Evolutionary conservation across 1,139 yeast genomes (phyloP).

Genomic region (Candida sp.): DNA sequence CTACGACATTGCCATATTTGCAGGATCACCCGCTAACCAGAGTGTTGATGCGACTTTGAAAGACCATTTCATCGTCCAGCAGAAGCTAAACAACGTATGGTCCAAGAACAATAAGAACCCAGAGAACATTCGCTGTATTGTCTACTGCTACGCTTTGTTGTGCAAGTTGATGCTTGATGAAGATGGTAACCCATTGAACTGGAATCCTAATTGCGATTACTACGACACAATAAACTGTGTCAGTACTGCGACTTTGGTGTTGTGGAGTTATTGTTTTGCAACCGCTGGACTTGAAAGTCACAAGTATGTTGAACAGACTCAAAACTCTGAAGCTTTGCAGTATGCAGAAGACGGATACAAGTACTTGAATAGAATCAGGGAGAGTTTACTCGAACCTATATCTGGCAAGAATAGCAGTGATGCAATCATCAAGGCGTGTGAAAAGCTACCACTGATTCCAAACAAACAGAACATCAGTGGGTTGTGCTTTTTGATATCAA

Average conservation of each 20-base stretch:
- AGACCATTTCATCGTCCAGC: slow-evolving; percentile 57
- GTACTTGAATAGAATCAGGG: slow-evolving; percentile 36
- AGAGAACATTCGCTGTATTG: slow-evolving; percentile 47
- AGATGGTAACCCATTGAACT: slow-evolving; percentile 19
- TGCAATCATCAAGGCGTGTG: slow-evolving; percentile 41
- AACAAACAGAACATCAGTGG: slow-evolving; percentile 58
- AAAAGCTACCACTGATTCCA: slow-evolving; percentile 42
- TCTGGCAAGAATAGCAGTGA: slow-evolving; percentile 27
- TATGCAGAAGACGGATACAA: slow-evolving; percentile 41
- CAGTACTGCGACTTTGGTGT: slow-evolving; percentile 49
- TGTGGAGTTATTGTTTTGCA: slow-evolving; percentile 51
- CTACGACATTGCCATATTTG: slow-evolving; percentile 76
- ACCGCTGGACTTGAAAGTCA: slow-evolving; percentile 44
- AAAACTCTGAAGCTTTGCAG: slow-evolving; percentile 19
- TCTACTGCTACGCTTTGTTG: slow-evolving; percentile 64
- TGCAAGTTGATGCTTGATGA: slow-evolving; percentile 60
- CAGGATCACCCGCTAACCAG: slow-evolving; percentile 86
- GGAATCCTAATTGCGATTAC: slow-evolving; percentile 39
- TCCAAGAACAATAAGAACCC: slow-evolving; percentile 32
- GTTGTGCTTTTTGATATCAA: slow-evolving; percentile 52
- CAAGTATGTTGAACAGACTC: slow-evolving; percentile 19
- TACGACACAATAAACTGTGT: slow-evolving; percentile 45
- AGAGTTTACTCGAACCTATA: neutral
- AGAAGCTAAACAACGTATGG: slow-evolving; percentile 57
- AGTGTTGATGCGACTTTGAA: slow-evolving; percentile 67